Evolutionary conservation across 108 stramenopile genomes (phyloP).

Genomic region (Seminavis robusta): DNA sequence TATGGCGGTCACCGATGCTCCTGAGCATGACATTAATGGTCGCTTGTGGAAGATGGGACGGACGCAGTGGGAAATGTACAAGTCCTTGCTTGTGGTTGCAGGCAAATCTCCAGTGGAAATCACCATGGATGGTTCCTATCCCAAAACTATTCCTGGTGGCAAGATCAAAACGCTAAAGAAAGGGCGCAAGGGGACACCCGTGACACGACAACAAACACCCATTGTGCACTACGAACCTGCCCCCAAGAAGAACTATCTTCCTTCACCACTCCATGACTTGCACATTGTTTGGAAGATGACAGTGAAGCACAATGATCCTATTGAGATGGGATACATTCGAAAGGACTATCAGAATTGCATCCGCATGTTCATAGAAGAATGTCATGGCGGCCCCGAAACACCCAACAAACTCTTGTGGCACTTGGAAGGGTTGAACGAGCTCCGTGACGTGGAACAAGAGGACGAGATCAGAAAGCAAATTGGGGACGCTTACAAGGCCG

Average conservation of each 20-base stretch:
- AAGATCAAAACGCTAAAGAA: too few relatives aligned
- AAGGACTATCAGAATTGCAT: background rate
- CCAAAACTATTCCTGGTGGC: too few relatives aligned
- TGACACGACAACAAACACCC: too few relatives aligned
- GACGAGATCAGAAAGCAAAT: background rate
- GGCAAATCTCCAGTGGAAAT: too few relatives aligned
- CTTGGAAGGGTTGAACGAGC: background rate
- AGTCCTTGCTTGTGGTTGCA: too few relatives aligned
- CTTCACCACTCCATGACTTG: background rate
- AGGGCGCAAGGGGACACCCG: too few relatives aligned
- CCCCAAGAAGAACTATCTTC: too few relatives aligned
- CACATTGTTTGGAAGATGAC: background rate
- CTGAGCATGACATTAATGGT: background rate
- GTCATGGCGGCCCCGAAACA: background rate
- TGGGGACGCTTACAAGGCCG: background rate
- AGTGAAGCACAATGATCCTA: background rate
- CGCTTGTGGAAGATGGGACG: too few relatives aligned
- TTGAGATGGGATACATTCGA: background rate
- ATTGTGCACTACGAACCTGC: too few relatives aligned
- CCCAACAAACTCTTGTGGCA: background rate
- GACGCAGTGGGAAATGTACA: too few relatives aligned
- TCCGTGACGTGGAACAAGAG: background rate
- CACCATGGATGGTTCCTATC: too few relatives aligned
- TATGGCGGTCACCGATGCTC: constrained; percentile 5
- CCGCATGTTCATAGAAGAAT: background rate